Conservation (phyloP, 345 rosid genomes). For the Gossypioides kirkii region DNA sequence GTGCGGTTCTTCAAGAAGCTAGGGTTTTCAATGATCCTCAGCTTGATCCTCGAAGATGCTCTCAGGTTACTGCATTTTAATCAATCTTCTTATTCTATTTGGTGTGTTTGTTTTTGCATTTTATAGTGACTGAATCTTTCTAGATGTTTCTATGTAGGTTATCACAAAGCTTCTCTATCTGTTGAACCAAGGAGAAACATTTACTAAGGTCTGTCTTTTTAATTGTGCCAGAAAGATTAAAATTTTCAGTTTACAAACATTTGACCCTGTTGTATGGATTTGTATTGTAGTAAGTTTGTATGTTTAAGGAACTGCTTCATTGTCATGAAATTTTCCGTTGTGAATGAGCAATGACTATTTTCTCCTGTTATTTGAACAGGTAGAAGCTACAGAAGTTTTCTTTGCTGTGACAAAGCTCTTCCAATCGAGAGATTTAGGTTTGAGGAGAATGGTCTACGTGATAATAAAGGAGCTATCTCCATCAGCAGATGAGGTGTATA, state of each 20-base stretch:
- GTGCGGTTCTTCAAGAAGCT: slow-evolving; percentile 97
- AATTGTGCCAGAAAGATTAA: background rate
- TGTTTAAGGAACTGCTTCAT: background rate
- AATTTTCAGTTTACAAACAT: background rate
- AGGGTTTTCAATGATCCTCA: slow-evolving; percentile 97
- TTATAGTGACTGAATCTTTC: background rate
- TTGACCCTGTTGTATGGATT: background rate
- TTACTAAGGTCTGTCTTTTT: slow-evolving; percentile 59
- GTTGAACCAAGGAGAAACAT: slow-evolving; percentile 91
- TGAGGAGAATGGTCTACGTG: slow-evolving; percentile 97
- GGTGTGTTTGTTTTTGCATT: background rate
- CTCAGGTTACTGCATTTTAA: slow-evolving; percentile 53
- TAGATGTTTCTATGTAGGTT: slow-evolving; percentile 45
- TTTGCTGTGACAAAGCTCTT: slow-evolving; percentile 95
- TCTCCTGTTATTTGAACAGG: slow-evolving; percentile 30
- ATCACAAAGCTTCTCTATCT: slow-evolving; percentile 92
- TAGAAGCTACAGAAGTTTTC: slow-evolving; percentile 93
- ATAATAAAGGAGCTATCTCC: slow-evolving; percentile 97
- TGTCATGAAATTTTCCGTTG: background rate
- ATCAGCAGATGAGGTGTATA: slow-evolving; percentile 87
- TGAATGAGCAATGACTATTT: background rate
- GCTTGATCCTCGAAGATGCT: slow-evolving; percentile 95
- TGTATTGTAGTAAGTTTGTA: background rate
- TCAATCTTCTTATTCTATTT: background rate
- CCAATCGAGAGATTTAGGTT: slow-evolving; percentile 83